phyloP scores from a whole-genome alignment of 768 basidiomycete species.

The Neoboletus subvelutipes region DNA sequence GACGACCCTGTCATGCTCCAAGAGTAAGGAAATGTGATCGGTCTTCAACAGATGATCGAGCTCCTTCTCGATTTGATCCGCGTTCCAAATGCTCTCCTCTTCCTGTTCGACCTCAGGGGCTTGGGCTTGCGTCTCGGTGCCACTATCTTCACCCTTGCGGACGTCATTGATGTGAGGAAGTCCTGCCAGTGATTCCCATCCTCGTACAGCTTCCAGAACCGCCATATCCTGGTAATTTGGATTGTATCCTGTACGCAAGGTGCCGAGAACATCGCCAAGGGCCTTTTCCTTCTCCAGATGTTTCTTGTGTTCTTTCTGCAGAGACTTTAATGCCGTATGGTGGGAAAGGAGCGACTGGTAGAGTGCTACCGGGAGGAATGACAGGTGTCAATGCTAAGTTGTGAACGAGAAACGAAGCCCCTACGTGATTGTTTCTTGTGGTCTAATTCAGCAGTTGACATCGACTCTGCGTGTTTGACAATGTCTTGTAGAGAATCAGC shows the following conservation, averaged over 20 bases:
- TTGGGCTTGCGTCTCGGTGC: slow-evolving; percentile 30
- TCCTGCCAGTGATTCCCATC: slow-evolving; percentile 78
- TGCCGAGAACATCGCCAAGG: slow-evolving; percentile 79
- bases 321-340: slow-evolving; percentile 69
- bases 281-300: slow-evolving; percentile 73
- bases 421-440: slow-evolving; percentile 84
- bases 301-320: slow-evolving; percentile 69
- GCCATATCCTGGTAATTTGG: slow-evolving; percentile 99
- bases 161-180: slow-evolving; percentile 72
- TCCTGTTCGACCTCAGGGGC: slow-evolving; percentile 37
- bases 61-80: slow-evolving; percentile 55
- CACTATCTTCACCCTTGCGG: slow-evolving; percentile 46
- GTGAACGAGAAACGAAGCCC: slow-evolving; percentile 28
- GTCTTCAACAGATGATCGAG: slow-evolving; percentile 55
- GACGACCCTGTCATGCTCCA: slow-evolving; percentile 80
- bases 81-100: slow-evolving; percentile 59
- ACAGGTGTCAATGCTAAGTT: neutral
- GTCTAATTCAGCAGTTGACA: slow-evolving; percentile 79
- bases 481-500: slow-evolving; percentile 50
- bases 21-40: slow-evolving; percentile 72
- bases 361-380: slow-evolving; percentile 53
- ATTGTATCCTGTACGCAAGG: slow-evolving; percentile 85
- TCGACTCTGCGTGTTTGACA: slow-evolving; percentile 72
- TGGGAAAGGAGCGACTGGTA: slow-evolving; percentile 76
- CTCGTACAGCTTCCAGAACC: slow-evolving; percentile 92